phyloP scores from a whole-genome alignment of 192 early-diverging fungal species.

The Linnemannia zychae region DNA sequence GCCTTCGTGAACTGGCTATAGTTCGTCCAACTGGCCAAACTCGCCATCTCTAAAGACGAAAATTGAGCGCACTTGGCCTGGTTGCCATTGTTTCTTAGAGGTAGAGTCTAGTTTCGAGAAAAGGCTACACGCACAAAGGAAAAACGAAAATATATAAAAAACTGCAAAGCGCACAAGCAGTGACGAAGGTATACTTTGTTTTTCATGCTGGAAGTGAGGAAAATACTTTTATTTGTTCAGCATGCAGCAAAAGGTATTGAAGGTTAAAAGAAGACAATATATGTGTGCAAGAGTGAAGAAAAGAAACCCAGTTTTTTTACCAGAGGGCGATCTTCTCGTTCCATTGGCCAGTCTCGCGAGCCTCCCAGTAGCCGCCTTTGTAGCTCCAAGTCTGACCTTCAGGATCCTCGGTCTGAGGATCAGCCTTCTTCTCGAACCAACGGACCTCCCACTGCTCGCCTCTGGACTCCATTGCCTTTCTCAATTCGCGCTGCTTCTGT shows the following conservation, averaged over 20 bases:
- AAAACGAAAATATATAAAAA: background rate
- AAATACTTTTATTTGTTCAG: background rate
- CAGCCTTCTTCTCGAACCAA: conserved; percentile 81
- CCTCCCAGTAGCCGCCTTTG: conserved; percentile 89
- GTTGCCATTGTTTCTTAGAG: too few species aligned
- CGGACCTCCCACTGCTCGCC: conserved; percentile 77
- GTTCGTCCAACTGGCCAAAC: too few species aligned
- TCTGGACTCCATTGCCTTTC: conserved; percentile 77
- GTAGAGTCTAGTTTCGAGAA: too few species aligned
- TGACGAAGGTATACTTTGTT: background rate
- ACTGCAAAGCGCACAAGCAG: background rate
- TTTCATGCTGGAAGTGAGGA: background rate
- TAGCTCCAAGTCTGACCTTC: conserved; percentile 81
- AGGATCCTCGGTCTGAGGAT: conserved; percentile 63
- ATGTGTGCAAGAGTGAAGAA: background rate
- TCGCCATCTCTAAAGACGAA: too few species aligned
- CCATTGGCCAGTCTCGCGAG: conserved; percentile 65
- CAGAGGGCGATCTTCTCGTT: conserved; percentile 49
- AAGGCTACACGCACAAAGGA: too few species aligned
- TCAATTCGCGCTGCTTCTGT: conserved; percentile 87
- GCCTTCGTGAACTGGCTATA: too few species aligned
- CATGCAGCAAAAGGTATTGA: background rate
- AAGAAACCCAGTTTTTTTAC: background rate
- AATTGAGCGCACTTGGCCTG: too few species aligned
- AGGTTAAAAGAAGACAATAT: background rate